These are phyloP conservation scores for Microcera coccophila DNA, from an alignment of 2,329 filamentous ascomycete genomes.

Conservation along the genomic window DNA sequence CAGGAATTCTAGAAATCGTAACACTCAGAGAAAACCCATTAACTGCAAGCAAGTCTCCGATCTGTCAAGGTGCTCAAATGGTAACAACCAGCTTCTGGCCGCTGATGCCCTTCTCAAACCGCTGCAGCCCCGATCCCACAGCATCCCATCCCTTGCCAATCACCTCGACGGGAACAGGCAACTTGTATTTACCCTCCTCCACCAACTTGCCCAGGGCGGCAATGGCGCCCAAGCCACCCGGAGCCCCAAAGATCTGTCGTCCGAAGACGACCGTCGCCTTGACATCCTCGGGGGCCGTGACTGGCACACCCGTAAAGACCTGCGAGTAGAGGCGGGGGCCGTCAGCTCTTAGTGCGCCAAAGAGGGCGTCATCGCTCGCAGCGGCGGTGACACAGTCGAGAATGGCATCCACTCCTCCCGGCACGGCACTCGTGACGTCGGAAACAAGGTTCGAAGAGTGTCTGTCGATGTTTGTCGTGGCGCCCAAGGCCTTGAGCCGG, in stretches of 20 bases:
- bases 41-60: neutral
- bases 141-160: slow-evolving; percentile 15
- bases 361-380: slow-evolving; percentile 7
- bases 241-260: slow-evolving; percentile 12
- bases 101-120: slow-evolving; percentile 12
- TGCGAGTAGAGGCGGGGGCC: slow-evolving; percentile 16
- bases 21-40: too few relatives aligned
- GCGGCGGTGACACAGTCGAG: slow-evolving; percentile 19
- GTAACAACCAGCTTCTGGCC: slow-evolving; percentile 18
- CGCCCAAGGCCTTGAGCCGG: slow-evolving; percentile 11
- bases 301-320: slow-evolving; percentile 14
- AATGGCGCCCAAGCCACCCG: slow-evolving; percentile 15
- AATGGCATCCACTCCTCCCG: slow-evolving; percentile 17
- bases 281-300: slow-evolving; percentile 8
- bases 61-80: slow-evolving; percentile 2
- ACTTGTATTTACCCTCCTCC: slow-evolving; percentile 10
- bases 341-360: slow-evolving; percentile 2
- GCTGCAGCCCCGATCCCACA: slow-evolving; percentile 8
- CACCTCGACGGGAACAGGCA: slow-evolving; percentile 12
- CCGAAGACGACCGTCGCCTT: slow-evolving; percentile 11
- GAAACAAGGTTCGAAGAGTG: slow-evolving; percentile 4
- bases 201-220: slow-evolving; percentile 8
- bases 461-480: slow-evolving; percentile 10
- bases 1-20: too few relatives aligned
- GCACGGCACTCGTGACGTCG: slow-evolving; percentile 1